Percentiles rank a stretch among this genome's conserved stretches.
Conservation (phyloP, 2,329 filamentous ascomycete species). For the Zymoseptoria ardabiliae region DNA sequence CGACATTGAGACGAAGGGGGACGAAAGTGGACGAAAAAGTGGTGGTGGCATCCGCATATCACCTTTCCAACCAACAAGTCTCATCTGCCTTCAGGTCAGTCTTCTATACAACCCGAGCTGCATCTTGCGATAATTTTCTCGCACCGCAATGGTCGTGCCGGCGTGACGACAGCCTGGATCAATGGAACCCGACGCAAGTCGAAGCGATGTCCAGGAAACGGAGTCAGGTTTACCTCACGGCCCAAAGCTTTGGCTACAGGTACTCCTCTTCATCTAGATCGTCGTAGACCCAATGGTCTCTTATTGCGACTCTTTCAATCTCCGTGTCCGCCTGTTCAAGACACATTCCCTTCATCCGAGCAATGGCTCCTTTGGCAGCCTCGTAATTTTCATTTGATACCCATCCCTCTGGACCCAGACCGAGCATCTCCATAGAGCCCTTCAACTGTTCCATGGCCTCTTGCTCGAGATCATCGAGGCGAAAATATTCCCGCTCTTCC, state of each 20-base stretch:
- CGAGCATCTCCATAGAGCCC: constrained; percentile 9
- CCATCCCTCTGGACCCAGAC: constrained; percentile 19
- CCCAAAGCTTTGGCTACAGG: constrained; percentile 22
- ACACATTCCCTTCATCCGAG: constrained; percentile 22
- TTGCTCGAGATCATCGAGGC: constrained; percentile 16
- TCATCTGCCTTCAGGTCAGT: too few species aligned
- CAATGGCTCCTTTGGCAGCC: constrained; percentile 12
- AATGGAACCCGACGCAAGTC: not conserved
- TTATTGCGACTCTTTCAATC: constrained; percentile 7
- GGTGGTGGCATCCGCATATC: too few species aligned
- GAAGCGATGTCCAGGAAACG: not conserved
- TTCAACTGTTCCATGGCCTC: constrained; percentile 20
- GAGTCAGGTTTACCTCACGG: not conserved
- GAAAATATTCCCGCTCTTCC: constrained; percentile 20
- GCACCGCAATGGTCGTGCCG: too few species aligned
- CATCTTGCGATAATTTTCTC: too few species aligned
- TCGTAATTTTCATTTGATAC: constrained; percentile 15
- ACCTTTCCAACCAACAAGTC: too few species aligned
- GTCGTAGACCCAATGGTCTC: constrained; percentile 21
- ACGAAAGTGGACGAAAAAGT: too few species aligned
- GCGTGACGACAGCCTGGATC: not conserved
- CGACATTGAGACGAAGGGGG: too few species aligned
- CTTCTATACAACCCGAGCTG: too few species aligned
- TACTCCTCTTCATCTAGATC: constrained; percentile 28
- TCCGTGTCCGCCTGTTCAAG: constrained; percentile 16